These are phyloP conservation scores for Cordyceps cateniannulata DNA, from an alignment of 2,329 filamentous ascomycete genomes.

Conservation along the genomic window DNA sequence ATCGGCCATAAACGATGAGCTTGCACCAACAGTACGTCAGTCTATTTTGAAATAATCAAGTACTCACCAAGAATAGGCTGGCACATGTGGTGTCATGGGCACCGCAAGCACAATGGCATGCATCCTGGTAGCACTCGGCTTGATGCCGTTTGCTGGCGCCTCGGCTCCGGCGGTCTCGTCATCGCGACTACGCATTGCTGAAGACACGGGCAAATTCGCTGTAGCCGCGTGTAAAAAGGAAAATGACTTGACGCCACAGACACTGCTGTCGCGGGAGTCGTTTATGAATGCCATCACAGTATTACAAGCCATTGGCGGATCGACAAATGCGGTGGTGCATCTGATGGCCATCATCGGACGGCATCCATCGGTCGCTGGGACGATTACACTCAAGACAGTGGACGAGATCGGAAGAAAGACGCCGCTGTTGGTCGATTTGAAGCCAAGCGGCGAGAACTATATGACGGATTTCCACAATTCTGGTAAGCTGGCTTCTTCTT, in stretches of 20 bases:
- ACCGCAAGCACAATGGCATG: slow-evolving; percentile 89
- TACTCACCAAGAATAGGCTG: slow-evolving; percentile 38
- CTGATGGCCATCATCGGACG: slow-evolving; percentile 79
- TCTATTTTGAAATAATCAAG: neutral
- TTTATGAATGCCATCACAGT: slow-evolving; percentile 85
- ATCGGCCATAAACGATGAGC: slow-evolving; percentile 61
- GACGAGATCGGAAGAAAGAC: slow-evolving; percentile 72
- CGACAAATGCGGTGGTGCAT: slow-evolving; percentile 79
- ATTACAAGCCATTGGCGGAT: slow-evolving; percentile 78
- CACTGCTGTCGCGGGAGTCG: slow-evolving; percentile 64
- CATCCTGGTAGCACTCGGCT: slow-evolving; percentile 73
- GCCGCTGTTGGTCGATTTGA: slow-evolving; percentile 75
- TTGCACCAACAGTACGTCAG: slow-evolving; percentile 57
- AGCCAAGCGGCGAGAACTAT: slow-evolving; percentile 79
- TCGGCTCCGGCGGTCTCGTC: slow-evolving; percentile 74
- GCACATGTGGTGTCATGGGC: slow-evolving; percentile 87
- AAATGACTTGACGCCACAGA: slow-evolving; percentile 60
- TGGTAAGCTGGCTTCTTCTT: slow-evolving; percentile 9
- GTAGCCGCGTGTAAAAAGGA: slow-evolving; percentile 61
- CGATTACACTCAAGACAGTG: slow-evolving; percentile 68
- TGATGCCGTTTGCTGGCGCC: slow-evolving; percentile 70
- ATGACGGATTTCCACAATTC: slow-evolving; percentile 89
- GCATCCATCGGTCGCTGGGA: slow-evolving; percentile 55
- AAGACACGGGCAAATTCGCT: slow-evolving; percentile 62
- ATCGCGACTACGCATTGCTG: slow-evolving; percentile 73